Evolutionary conservation across 2,329 filamentous ascomycete genomes (phyloP).

Genomic region (Myriosclerotinia duriaeana): DNA sequence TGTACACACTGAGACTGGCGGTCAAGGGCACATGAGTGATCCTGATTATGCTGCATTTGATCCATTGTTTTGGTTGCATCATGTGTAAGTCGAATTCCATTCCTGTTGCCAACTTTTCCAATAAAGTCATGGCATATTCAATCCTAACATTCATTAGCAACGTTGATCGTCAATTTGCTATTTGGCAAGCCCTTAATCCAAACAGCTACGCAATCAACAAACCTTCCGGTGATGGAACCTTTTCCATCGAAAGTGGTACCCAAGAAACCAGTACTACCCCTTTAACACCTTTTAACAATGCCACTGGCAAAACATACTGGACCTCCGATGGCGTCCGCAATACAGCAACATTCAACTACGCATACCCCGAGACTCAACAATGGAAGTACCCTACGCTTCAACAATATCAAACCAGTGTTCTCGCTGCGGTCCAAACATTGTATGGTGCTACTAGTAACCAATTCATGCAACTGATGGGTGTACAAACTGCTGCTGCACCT

Average conservation of each 20-base stretch:
- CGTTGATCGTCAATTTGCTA: conserved; percentile 70
- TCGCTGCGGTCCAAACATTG: conserved; percentile 27
- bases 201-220: conserved; percentile 63
- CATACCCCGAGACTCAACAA: conserved; percentile 63
- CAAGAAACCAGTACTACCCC: conserved; percentile 56
- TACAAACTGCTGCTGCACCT: conserved; percentile 3
- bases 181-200: conserved; percentile 76
- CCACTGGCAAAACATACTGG: conserved; percentile 30
- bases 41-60: conserved; percentile 75
- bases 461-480: conserved; percentile 21
- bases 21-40: conserved; percentile 65
- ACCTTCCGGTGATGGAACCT: conserved; percentile 57
- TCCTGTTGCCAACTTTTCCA: background rate
- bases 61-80: conserved; percentile 52
- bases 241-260: conserved; percentile 55
- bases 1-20: conserved; percentile 58
- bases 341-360: conserved; percentile 63
- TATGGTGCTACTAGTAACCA: conserved; percentile 31
- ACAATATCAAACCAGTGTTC: conserved; percentile 30
- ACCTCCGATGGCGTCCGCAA: conserved; percentile 28
- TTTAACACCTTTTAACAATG: conserved; percentile 66
- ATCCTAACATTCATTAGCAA: conserved; percentile 45
- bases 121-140: too few relatives aligned
- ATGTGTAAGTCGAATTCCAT: conserved; percentile 27
- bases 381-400: conserved; percentile 29